Evolutionary conservation across 2,329 filamentous ascomycete species (phyloP).

Genomic region (Parastagonospora avenae): DNA sequence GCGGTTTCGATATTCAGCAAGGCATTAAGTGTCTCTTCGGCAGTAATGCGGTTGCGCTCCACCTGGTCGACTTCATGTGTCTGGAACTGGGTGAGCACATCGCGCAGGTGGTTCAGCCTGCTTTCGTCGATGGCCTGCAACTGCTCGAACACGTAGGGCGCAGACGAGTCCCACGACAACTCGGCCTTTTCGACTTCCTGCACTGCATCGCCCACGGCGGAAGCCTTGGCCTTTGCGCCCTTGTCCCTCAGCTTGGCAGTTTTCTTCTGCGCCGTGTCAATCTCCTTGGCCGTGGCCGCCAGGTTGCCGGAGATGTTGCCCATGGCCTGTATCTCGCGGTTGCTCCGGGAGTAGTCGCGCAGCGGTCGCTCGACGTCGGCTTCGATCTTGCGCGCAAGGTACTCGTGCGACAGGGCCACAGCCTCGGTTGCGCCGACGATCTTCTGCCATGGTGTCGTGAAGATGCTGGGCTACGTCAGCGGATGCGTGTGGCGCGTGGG

Average conservation of each 20-base stretch:
- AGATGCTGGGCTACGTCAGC: constrained; percentile 67
- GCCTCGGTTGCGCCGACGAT: constrained; percentile 80
- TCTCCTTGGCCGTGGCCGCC: constrained; percentile 76
- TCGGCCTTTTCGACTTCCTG: constrained; percentile 76
- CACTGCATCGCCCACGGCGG: constrained; percentile 77
- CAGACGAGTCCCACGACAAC: constrained; percentile 90
- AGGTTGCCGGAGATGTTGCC: constrained; percentile 82
- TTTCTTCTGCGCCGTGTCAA: constrained; percentile 83
- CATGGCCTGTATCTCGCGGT: constrained; percentile 79
- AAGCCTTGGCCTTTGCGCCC: constrained; percentile 74
- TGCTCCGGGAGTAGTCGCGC: constrained; percentile 73
- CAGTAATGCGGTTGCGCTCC: constrained; percentile 73
- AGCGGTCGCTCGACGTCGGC: constrained; percentile 85
- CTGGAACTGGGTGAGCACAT: constrained; percentile 88
- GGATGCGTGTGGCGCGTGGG: constrained; percentile 13
- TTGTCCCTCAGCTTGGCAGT: constrained; percentile 83
- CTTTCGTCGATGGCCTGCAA: constrained; percentile 90
- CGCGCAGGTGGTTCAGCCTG: constrained; percentile 85
- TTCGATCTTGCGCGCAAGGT: constrained; percentile 80
- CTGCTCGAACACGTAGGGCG: constrained; percentile 92
- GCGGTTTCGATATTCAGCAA: constrained; percentile 86
- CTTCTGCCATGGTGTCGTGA: constrained; percentile 87
- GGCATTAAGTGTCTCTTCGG: constrained; percentile 79
- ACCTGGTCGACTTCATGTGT: constrained; percentile 90
- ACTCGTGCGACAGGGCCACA: constrained; percentile 81